Evolutionary conservation across 2,329 filamentous ascomycete genomes (phyloP).

Genomic region (Penicillium sp.): DNA sequence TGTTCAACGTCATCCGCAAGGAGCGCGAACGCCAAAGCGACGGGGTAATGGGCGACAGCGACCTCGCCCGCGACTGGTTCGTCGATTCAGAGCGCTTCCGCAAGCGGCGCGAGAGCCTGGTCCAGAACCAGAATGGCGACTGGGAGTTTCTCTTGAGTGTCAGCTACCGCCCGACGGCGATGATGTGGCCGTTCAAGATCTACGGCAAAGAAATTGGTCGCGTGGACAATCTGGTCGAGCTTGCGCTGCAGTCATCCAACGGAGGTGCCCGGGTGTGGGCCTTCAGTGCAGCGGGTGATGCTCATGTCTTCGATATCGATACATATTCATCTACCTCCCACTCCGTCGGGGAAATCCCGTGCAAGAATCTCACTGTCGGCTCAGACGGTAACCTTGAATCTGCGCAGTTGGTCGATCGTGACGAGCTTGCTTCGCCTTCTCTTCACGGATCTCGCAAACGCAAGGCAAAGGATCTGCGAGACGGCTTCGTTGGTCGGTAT

Average conservation of each 20-base stretch:
- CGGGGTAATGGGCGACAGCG: constrained; percentile 35
- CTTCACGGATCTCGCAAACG: constrained; percentile 26
- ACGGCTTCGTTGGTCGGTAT: constrained; percentile 27
- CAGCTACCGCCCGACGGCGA: constrained; percentile 35
- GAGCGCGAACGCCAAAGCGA: constrained; percentile 34
- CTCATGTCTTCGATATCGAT: constrained; percentile 49
- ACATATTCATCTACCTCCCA: constrained; percentile 23
- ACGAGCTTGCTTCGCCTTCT: constrained; percentile 7
- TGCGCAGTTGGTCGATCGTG: constrained; percentile 15
- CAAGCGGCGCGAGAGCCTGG: constrained; percentile 31
- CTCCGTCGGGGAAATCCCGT: constrained; percentile 16
- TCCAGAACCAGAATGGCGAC: constrained; percentile 37
- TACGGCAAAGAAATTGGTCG: constrained; percentile 51
- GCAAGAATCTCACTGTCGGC: constrained; percentile 25
- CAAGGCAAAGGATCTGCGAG: constrained; percentile 22
- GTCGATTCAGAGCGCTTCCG: constrained; percentile 27
- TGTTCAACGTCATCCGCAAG: constrained; percentile 45
- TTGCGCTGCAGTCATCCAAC: constrained; percentile 47
- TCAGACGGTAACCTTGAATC: constrained; percentile 29
- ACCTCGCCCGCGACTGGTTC: constrained; percentile 35
- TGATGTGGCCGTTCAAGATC: constrained; percentile 51
- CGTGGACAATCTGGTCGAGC: constrained; percentile 49
- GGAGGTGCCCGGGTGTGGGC: constrained; percentile 53
- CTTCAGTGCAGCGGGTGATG: constrained; percentile 47
- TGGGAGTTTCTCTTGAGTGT: constrained; percentile 43